Evolutionary conservation across 805 yeast species (phyloP), one percentile per base, ranked within the genome.

Genomic region (Starmera quercuum): DNA sequence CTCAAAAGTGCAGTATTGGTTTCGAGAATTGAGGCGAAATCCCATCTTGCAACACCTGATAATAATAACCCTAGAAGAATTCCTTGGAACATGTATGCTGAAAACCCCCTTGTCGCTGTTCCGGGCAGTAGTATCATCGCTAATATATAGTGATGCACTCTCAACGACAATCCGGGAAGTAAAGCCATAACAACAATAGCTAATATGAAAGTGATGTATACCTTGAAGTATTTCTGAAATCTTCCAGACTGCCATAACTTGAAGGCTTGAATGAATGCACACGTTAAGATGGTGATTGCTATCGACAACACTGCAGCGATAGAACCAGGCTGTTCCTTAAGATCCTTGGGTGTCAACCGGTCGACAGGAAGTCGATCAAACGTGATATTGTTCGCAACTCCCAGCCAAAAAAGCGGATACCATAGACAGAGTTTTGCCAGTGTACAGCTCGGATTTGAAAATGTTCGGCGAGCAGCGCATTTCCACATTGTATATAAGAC

Each of bases 31-130:
- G 95, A 78, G 3, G 94, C 97, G 48, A 83, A 78, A 36, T 92
- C 97, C 98, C 98, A 90, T 36, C 94, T 64, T 0, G 94, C 75
- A 2, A 85, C 76, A 0, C 98, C 98, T 16, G 88, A 81, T 6
- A 87, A 64, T 32, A 83, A 68, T 29, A 90, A 62, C 0, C 97
- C 98, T 1, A 85, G 53, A 17, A 90, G 60, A 1, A 90, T 71
- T 2, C 97, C 97, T 53, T 88, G 96, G 50, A 84, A 81, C 7
- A 81, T 46, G 44, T 82, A 64, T 0, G 88, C 87, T 0, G 83
- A 66, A 26, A 72, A 51, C 0, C 92, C 88, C 42, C 75, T 64
- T 0, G 90, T 83, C 3, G 78, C 68, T 27, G 95, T 84, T 0
- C 95, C 97, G 0, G 95, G 95, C 2, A 88, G 64, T 20, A 88